Evolutionary conservation across 2,329 filamentous ascomycete genomes (phyloP), one percentile per base, ranked within the genome.

Genomic region (Leptographium lundbergii): DNA sequence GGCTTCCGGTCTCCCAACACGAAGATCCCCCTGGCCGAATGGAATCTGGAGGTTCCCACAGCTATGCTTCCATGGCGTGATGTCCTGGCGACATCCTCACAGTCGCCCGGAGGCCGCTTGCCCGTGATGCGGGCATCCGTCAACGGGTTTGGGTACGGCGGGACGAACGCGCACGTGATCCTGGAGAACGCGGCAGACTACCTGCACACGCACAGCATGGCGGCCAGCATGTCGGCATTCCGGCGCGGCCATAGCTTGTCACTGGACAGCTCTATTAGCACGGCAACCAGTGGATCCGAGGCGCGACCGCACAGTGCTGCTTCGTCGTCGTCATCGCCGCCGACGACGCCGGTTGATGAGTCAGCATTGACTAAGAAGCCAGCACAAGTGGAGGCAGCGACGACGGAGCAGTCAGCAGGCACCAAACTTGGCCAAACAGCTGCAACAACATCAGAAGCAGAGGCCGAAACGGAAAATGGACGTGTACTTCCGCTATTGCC

Each of bases 81-180:
- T 1, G 54, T 54, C 10, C 42, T 45, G 2, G 14, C 42, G 19
- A 9, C 19, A 10, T 9, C 17, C 42, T 17, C 19, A 3, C 19
- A 17, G 19, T 7, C 6, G 42, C 6, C 14, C 54, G 2, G 34
- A 24, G n/a, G 29, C 22, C 10, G 32, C 22, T 24, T 58, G 11
- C 11, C 53, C 14, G 58, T 67, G 34, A 57, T 63, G n/a, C 61
- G 65, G 1, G 64, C 64, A 48, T 77, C 75, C 58, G 67, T 79
- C 60, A 78, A 78, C 65, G 72, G 68, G 27, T 78, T 78, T 57
- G 75, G 76, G 0, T 75, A 73, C 19, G 75, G 73, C 6, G 66
- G 66, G 10, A 66, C 68, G 29, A 69, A 65, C 29, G 60, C 66
- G 6, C 65, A 68, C 52, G 56, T 54, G 13, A 65, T 67, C 54